phyloP scores from a whole-genome alignment of 495 filamentous ascomycete species.

The Penicillium antarcticum region DNA sequence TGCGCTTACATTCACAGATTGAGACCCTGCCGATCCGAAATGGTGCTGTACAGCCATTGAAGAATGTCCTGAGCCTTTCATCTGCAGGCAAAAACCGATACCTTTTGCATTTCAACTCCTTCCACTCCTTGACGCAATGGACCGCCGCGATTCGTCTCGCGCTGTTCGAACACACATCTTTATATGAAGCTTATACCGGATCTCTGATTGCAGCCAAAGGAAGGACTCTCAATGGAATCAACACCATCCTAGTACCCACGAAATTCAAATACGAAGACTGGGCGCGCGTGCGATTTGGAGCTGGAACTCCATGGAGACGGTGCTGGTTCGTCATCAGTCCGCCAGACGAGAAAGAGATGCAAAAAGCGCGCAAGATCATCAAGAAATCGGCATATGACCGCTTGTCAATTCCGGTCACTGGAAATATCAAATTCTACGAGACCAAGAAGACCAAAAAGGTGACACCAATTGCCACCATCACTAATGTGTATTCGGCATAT shows the following conservation, averaged over 20 bases:
- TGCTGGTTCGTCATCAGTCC: constrained; percentile 95
- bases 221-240: constrained; percentile 81
- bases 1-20: constrained; percentile 54
- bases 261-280: constrained; percentile 82
- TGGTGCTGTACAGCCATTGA: constrained; percentile 69
- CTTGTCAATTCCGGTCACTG: constrained; percentile 62
- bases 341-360: constrained; percentile 86
- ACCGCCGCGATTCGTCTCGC: constrained; percentile 90
- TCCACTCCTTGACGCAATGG: constrained; percentile 92
- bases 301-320: constrained; percentile 91
- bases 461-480: constrained; percentile 84
- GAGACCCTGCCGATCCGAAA: constrained; percentile 83
- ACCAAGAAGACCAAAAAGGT: constrained; percentile 91
- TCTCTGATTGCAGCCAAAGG: constrained; percentile 95
- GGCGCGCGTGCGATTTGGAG: constrained; percentile 93
- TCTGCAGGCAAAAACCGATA: constrained; percentile 96
- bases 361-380: constrained; percentile 74
- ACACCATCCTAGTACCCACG: constrained; percentile 75
- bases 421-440: constrained; percentile 92
- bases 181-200: constrained; percentile 96
- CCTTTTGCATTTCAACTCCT: constrained; percentile 91
- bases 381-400: constrained; percentile 90
- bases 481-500: constrained; percentile 86
- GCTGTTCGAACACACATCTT: constrained; percentile 89
- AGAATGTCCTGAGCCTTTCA: constrained; percentile 92